Evolutionary conservation across 1,139 yeast species (phyloP), one percentile per base, ranked within the genome.

Genomic region (Eremothecium gossypii): DNA sequence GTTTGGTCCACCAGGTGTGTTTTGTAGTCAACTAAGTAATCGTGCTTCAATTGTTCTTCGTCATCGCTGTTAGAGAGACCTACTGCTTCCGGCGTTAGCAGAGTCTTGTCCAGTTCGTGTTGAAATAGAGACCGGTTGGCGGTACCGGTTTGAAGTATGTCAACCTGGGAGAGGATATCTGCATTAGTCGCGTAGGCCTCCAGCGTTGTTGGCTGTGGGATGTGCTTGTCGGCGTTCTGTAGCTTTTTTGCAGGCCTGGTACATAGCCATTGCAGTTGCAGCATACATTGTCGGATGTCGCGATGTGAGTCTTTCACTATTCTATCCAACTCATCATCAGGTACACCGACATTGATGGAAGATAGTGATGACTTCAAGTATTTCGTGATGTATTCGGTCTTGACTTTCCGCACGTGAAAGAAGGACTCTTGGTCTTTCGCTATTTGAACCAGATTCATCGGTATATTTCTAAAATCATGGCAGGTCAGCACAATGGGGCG

Each of bases 401-500:
- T 44, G 3, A 63, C 60, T 11, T 52, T 58, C 4, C 54, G 44
- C 7, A 66, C 57, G 10, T 61, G 54, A 43, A 56, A 69, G 36
- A 54, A 65, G 41, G 77, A 63, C 8, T 67, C 53, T 35, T 74
- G 75, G 34, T 65, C 68, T 8, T 49, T 45, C 0, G 79, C 76
- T 35, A 69, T 55, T 4, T 74, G 71, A 11, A 75, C 52, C 7
- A 84, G 63, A 36, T 65, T 66, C 26, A 59, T 56, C 0, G 95
- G 95, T 2, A 86, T 65, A 31, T 64, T 69, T 7, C 67, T 57
- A 2, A 71, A 48, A 48, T 79, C 80, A 11, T 71, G 69, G 53
- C 95, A 86, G 0, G 95, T 85, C 26, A 91, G 55, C 1, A 89
- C 72, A 1, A 91, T 74, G 0, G 98, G 97, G 39, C 96, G 67